A percentile compares a stretch with the other conserved stretches of the same genome.
These are phyloP conservation scores for Suhomyces canberraensis DNA, from an alignment of 805 yeast genomes.

Conservation along the genomic window DNA sequence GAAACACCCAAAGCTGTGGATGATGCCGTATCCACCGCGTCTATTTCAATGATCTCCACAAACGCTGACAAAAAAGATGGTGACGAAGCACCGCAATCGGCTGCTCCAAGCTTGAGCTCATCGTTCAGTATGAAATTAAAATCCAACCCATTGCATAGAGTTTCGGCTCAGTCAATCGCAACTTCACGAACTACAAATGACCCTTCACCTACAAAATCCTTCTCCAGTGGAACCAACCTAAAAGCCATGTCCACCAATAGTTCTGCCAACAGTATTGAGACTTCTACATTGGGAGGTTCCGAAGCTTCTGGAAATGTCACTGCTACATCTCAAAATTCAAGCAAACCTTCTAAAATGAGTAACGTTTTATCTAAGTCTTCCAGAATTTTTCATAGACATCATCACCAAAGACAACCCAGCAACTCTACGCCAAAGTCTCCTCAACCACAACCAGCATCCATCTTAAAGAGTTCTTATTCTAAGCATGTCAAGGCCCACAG, in stretches of 20 bases:
- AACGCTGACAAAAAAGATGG: not conserved
- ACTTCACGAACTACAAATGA: not conserved
- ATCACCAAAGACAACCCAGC: constrained; percentile 10
- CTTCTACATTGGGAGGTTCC: not conserved
- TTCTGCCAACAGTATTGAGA: not conserved
- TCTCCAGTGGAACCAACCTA: constrained; percentile 1
- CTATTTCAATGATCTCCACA: constrained; percentile 4
- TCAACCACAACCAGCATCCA: constrained; percentile 11
- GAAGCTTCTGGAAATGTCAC: not conserved
- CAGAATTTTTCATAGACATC: constrained; percentile 23
- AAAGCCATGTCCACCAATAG: constrained; percentile 2
- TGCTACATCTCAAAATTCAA: not conserved
- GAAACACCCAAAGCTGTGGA: constrained; percentile 1
- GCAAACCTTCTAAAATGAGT: constrained; percentile 14
- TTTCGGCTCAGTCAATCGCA: not conserved
- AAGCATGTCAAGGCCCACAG: constrained; percentile 32
- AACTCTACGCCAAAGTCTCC: constrained; percentile 5
- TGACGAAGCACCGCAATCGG: not conserved
- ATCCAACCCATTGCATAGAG: not conserved
- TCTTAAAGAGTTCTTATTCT: constrained; percentile 27
- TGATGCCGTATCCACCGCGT: not conserved
- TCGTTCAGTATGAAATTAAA: not conserved
- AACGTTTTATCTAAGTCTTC: constrained; percentile 26
- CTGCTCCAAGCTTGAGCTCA: not conserved
- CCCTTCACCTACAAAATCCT: constrained; percentile 2